Base-by-base conservation (phyloP, 768 basidiomycete species). In the Mycena indigotica region DNA sequence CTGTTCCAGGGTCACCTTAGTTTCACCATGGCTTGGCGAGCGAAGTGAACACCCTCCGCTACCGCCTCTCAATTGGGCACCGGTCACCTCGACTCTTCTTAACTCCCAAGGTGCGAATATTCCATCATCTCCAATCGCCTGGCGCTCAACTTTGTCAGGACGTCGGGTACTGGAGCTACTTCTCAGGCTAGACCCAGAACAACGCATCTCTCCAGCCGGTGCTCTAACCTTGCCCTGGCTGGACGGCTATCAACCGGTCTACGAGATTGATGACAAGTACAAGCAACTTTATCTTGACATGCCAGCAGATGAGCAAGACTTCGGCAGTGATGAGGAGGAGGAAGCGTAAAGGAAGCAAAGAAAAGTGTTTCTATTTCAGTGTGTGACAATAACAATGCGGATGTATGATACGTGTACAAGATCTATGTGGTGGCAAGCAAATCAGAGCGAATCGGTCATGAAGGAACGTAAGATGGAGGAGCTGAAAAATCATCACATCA, bases 391-490 rank as follows among this genome's bases (percentile, higher is more conserved):
- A 19, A 44, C 25, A 21, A 48, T 48, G 46, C 46, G 46, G n/a
- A n/a, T n/a, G n/a, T 48, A 48, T 48, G 46, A 44, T 44, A 44
- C 41, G 5, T 8, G 6, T 44, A 44, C 41, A 44, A 44, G 41
- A 28, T 53, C 52, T 53, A 53, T 53, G 52, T 2, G 26, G 2
- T 19, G 23, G 25, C 19, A 53, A 28, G 30, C 52, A 40, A 53
- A 39, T 32, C 52, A 26, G 28, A 40, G 23, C 13, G 5, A 28
- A 13, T 13, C 24, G 21, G 29, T 49, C 44, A 60, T 28, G 53
- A 48, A 13, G 58, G 35, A 23, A 53, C 63, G 61, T 78, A 78
- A 6, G 77, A 78, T 5, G 77, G 77, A 23, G 77, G 78, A 28
- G 71, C 78, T 78, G 55, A 55, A 21, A 28, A 50, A 8, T 13